Conservation (phyloP, 1,284 basidiomycete species). For the Apiotrichum montevideense region DNA sequence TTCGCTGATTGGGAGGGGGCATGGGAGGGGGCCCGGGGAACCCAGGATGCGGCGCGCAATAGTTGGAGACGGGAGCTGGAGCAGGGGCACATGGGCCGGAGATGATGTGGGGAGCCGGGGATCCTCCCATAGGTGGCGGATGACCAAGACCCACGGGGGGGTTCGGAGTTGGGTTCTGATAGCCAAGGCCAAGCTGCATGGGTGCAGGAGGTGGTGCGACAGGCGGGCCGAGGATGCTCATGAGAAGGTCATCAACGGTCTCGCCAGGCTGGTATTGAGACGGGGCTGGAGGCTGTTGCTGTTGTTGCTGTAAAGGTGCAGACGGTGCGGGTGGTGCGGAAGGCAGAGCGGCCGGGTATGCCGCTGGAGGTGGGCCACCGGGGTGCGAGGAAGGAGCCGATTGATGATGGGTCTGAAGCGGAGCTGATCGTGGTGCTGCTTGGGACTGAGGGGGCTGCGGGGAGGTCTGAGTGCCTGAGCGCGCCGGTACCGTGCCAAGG, state of each 20-base stretch:
- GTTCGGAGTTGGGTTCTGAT: background rate
- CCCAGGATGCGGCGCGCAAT: background rate
- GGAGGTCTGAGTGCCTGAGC: background rate
- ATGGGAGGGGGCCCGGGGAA: background rate
- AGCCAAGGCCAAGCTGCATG: background rate
- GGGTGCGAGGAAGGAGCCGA: background rate
- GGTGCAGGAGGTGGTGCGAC: background rate
- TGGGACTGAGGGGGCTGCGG: background rate
- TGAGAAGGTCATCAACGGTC: slow-evolving; percentile 40
- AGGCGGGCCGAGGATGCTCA: slow-evolving; percentile 28
- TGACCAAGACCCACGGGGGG: background rate
- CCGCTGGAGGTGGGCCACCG: background rate
- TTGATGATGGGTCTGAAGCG: background rate
- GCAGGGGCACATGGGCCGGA: background rate
- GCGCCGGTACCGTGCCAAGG: slow-evolving; percentile 16
- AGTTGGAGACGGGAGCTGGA: background rate
- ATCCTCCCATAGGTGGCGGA: too few species aligned
- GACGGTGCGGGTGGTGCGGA: background rate
- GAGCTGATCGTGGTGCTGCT: background rate
- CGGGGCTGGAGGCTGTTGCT: background rate
- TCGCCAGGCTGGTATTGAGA: slow-evolving; percentile 25
- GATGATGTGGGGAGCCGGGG: background rate
- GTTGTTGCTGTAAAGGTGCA: background rate
- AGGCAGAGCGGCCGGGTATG: background rate
- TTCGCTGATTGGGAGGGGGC: background rate